Base-by-base conservation (phyloP, 225 moss, liverwort and hornwort species). In the Pseudoscleropodium purum region DNA sequence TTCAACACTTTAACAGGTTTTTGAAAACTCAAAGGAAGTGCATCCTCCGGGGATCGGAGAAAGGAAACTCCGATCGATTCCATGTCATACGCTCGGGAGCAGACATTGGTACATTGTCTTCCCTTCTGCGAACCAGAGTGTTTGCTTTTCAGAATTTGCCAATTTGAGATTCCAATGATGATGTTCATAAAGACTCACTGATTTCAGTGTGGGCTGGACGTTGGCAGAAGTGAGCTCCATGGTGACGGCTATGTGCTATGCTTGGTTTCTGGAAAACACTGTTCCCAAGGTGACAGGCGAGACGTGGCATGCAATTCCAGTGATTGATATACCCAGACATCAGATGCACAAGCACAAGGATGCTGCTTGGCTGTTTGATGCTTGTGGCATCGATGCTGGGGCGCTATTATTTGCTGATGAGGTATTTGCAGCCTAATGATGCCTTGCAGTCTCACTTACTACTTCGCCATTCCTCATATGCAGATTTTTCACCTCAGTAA, bases 301-400 rank as follows among this genome's bases (percentile, higher is more conserved):
- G 79, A 89, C 91, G 41, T 93, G 90, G 90, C 91, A 90, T 80
- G 76, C 90, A 25, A 69, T 93, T 90, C 87, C 93, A 21, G 74
- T 93, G 76, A 89, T 91, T 64, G 89, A 85, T 63, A 83, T 89
- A n/a, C 89, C 93, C 36, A 89, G 93, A 77, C 89, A 87, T 78
- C 84, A 91, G 61, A 91, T 93, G 91, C 89, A 82, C 84, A 89
- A 91, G 84, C 91, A 90, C 84, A 91, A 89, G 76, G 91, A 89
- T 76, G 91, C 91, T 56, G 93, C 91, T 75, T 93, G 91, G 93
- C 87, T 93, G 24, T 90, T 93, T 73, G 90, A 93, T 87, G 93
- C 91, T 87, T 93, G 91, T 87, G 91, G 91, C 64, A 91, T 93
- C 63, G 89, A 93, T 56, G 84, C 90, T 41, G 84, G 69, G 30